Base-by-base conservation (phyloP, 177 flowering plant species). In the Vitis hybrid region DNA sequence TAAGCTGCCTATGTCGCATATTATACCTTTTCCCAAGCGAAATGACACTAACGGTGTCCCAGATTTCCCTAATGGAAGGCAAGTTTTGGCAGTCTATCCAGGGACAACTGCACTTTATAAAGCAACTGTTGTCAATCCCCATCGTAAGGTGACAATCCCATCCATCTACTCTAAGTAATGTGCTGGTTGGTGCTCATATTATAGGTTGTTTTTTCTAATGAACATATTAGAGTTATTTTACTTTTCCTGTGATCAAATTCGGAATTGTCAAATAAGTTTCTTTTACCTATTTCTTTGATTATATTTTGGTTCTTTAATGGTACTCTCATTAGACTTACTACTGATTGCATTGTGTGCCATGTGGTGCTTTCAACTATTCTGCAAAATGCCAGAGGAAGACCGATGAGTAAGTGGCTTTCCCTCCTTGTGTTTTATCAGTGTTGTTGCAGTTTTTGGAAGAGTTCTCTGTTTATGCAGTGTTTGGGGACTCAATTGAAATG, bases 11-110 rank as follows among this genome's bases (percentile, higher is more conserved):
- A 81, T 87, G 87, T 80, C 90, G 59, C 86, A 77, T 52, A 90
- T 90, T 66, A 89, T 91, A 74, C 90, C 91, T 67, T 90, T 93
- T 68, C 91, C 97, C 51, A 91, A 90, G 81, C 78, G 84, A 54
- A 89, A 67, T 68, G 94, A 89, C 67, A 89, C 87, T 65, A 74
- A 91, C 32, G 86, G 75, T 60, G 87, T 80, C 24, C 90, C 79
- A 60, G 96, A 94, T 64, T 92, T 82, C 74, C 88, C 89, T 21
- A 76, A 84, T 56, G 96, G 97, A 68, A 87, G 71, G 78, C 92
- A 86, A 68, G 98, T 94, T 64, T 85, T 94, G 77, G 98, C 98
- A 12, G 95, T 93, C 66, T 93, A 91, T 82, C 98, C 98, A 51
- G 89, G 87, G 70, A 93, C 98, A 54, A 91, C 92, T 62, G 93